Base-by-base conservation (phyloP, 306 rosid genomes). In the Calophaca sinica region DNA sequence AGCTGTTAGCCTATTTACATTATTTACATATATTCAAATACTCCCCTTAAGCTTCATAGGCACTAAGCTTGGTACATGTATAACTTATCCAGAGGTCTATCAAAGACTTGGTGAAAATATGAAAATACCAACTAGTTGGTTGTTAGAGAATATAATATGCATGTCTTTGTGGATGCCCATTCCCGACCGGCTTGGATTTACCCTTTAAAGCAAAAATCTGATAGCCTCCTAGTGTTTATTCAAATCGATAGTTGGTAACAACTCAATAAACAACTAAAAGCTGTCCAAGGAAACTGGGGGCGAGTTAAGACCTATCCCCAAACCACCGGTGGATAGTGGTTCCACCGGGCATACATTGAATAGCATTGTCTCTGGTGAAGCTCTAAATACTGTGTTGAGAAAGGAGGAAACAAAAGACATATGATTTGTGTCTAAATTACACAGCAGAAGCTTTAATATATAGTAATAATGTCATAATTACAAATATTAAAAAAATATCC, bases 391-490 rank as follows among this genome's bases (percentile, higher is more conserved):
- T 11, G 10, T 54, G 61, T 54, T 7, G 35, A 54, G 33, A 49
- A 26, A 54, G 35, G 33, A 54, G 11, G 33, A 20, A 54, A 20
- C 26, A 20, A 1, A 20, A 20, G 26, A 54, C 15, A 49, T 12
- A 1, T 48, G 15, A 49, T 49, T 49, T 10, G 53, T 49, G 14
- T 49, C 53, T 49, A 49, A 11, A 11, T 31, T 58, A 58, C 67
- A 61, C 14, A 39, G 12, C 31, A 62, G 31, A 38, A 36, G 49
- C 68, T 39, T 38, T 38, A 61, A 11, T 58, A 59, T 59, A 59
- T 33, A 59, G 5, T 11, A 32, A 11, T 33, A 59, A 33, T 33
- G 65, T 59, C 44, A 33, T 36, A 61, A 20, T 20, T 20, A 20
- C 26, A 20, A 20, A 35, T 6, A 61, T 6, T 11, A 35, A 59